Base-by-base conservation (phyloP, 192 early-diverging fungal species). In the Phycomyces blakesleeanus region DNA sequence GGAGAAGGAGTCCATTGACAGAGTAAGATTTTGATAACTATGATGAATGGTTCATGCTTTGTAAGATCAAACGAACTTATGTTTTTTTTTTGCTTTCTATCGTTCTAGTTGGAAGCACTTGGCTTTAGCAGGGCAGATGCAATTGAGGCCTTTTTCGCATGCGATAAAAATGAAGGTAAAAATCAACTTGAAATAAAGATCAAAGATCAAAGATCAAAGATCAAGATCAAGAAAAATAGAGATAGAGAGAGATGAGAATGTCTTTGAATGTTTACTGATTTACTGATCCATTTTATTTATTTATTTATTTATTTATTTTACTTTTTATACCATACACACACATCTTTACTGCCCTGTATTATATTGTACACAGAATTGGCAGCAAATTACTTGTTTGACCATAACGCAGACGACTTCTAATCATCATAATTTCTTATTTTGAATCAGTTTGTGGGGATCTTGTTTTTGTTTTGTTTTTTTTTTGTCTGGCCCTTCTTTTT, bases 361-460 rank as follows among this genome's bases (percentile, higher is more conserved):
- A n/a, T n/a, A n/a, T 24, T 20, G 20, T 25, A 22, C 34, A 42
- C 63, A 72, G 91, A 98, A 71, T 73, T 96, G 68, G 91, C 97
- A 0, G 97, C 95, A 16, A 97, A 97, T 76, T 97, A 91, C 72
- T 68, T 98, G 71, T 94, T 97, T 76, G 93, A 97, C 29, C 81
- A 91, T 57, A 79, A 79, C 10, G 22, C 77, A 47, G 86, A 91
- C 15, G 83, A 88, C 14, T 66, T 66, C 65, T 72, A 86, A 55
- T n/a, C n/a, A n/a, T n/a, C n/a, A n/a, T 49, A 57, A 58, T 37
- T 47, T 47, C 15, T 47, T 47, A 18, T 14, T 47, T 14, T 47
- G 44, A 47, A 18, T 47, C 29, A 18, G 44, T 47, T 47, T n/a
- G 44, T 47, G 44, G 12, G 44, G 44, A 47, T n/a, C 15, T 14